Evolutionary conservation across 768 basidiomycete species (phyloP).

Genomic region (Kwoniella sp.): DNA sequence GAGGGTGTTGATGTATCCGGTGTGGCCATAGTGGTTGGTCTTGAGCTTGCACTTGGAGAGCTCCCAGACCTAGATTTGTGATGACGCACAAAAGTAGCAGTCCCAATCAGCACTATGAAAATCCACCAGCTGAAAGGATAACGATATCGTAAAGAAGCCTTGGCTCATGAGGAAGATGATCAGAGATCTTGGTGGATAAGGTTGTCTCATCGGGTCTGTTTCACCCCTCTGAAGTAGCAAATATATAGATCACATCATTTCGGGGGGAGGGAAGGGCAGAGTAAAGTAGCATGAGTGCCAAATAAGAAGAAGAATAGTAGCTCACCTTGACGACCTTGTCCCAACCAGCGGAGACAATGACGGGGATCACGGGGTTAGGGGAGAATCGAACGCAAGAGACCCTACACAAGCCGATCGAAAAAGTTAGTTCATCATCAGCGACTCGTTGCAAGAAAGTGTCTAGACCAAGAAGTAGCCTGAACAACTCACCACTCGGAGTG

Average conservation of each 20-base stretch:
- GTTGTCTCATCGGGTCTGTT: slow-evolving; percentile 69
- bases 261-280: slow-evolving; percentile 10
- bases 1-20: slow-evolving; percentile 97
- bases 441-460: slow-evolving; percentile 4
- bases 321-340: slow-evolving; percentile 99
- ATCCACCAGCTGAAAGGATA: slow-evolving; percentile 10
- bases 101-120: neutral
- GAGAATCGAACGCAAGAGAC: slow-evolving; percentile 99
- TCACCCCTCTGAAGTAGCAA: slow-evolving; percentile 85
- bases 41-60: slow-evolving; percentile 99
- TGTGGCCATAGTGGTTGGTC: slow-evolving; percentile 99
- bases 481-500: slow-evolving; percentile 80
- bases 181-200: slow-evolving; percentile 82
- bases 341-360: slow-evolving; percentile 99
- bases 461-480: neutral
- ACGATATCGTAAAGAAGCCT: neutral
- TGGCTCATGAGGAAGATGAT: slow-evolving; percentile 52
- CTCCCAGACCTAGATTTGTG: slow-evolving; percentile 83
- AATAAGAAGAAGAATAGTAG: slow-evolving; percentile 1
- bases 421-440: slow-evolving; percentile 14
- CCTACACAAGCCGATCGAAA: slow-evolving; percentile 62
- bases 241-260: slow-evolving; percentile 67
- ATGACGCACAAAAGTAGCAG: slow-evolving; percentile 2
- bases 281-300: slow-evolving; percentile 18
- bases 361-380: slow-evolving; percentile 94